Base-by-base conservation (phyloP, 2,329 filamentous ascomycete genomes). In the Pyrenophora seminiperda region DNA sequence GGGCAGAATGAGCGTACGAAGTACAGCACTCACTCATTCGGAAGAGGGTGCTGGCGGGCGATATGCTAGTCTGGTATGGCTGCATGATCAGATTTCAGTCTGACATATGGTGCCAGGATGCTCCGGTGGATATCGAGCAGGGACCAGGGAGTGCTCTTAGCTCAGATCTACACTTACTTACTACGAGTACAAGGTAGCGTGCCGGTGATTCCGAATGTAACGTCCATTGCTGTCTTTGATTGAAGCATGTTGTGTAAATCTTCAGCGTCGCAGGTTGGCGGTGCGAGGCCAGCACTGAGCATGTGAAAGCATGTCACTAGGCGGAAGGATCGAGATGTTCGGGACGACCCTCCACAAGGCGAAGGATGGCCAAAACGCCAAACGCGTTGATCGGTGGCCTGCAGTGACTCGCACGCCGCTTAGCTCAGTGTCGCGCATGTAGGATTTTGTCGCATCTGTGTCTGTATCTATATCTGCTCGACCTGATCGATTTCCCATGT, bases 301-400 rank as follows among this genome's bases (percentile, higher is more conserved):
- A 47, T 37, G 30, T 32, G 33, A 47, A 38, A 38, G 22, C 31
- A 7, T 20, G 11, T 37, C 31, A 34, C 13, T 11, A 34, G 33
- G 20, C 13, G 15, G 15, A 32, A 24, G 19, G 34, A 34, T 47
- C 22, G 20, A 14, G 38, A 36, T 24, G 18, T 58, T 56, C 61
- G 60, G 63, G 52, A 61, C 62, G 65, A 62, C 56, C 61, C 63
- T 66, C 57, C 49, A 51, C 54, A 54, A 51, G 37, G 41, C 37
- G 36, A 56, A 49, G 53, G 41, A 48, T 44, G 30, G 22, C 20
- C 20, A 27, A 27, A 27, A n/a, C n/a, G n/a, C n/a, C n/a, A n/a
- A 46, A 48, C 39, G 47, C 44, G 47, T 27, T 51, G 36, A 40
- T 46, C 14, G 40, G 34, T 55, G 27, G 36, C 47, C 11, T 10